A percentile compares a stretch with the other conserved stretches of the same genome.
Conservation (phyloP, 2,329 filamentous ascomycete genomes). For the Cryoendolithus antarcticus region DNA sequence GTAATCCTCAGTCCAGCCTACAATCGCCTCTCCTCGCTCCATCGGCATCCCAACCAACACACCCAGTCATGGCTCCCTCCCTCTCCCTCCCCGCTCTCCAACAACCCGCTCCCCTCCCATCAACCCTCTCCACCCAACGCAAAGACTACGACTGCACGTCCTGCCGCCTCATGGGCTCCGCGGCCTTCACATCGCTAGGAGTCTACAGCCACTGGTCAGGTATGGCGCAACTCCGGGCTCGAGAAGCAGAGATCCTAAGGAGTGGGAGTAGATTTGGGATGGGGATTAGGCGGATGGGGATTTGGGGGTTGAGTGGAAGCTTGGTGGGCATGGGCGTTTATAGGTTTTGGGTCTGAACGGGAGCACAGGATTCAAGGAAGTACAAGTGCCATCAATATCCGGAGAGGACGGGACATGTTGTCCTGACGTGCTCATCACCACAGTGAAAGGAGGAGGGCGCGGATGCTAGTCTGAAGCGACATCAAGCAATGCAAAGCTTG, state of each 20-base stretch:
- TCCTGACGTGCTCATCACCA: too few relatives aligned
- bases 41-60: background rate
- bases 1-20: background rate
- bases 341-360: constrained; percentile 16
- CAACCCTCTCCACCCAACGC: constrained; percentile 6
- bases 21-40: background rate
- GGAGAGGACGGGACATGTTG: too few relatives aligned
- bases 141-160: constrained; percentile 8
- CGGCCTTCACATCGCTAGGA: constrained; percentile 35
- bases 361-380: too few relatives aligned
- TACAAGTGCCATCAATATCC: too few relatives aligned
- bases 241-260: constrained; percentile 28
- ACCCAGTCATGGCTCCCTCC: too few relatives aligned
- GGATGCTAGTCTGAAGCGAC: too few relatives aligned
- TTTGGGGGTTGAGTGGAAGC: constrained; percentile 27
- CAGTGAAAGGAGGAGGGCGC: too few relatives aligned
- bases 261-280: constrained; percentile 31
- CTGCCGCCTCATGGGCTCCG: constrained; percentile 15
- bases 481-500: too few relatives aligned
- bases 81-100: constrained; percentile 1
- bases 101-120: constrained; percentile 2
- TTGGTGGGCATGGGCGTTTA: constrained; percentile 35
- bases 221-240: constrained; percentile 31
- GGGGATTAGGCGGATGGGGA: constrained; percentile 26
- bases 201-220: constrained; percentile 35